Evolutionary conservation across 1,284 basidiomycete genomes (phyloP).

Genomic region (Tremellales sp.): DNA sequence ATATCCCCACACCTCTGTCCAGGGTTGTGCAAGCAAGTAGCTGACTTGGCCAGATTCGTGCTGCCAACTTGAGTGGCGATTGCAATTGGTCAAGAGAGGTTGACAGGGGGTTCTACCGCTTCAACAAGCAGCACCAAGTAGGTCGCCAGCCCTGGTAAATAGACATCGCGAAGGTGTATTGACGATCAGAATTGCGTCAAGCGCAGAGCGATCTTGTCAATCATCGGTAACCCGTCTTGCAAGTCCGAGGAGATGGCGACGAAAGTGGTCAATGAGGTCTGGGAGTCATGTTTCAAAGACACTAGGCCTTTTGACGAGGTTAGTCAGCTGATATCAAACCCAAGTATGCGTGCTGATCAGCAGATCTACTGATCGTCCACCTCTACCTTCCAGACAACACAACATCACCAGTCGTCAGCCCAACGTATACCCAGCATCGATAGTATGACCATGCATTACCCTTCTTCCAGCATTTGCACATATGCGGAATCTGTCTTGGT

Average conservation of each 20-base stretch:
- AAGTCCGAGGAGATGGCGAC: constrained; percentile 71
- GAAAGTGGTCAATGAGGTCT: constrained; percentile 89
- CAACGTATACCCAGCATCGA: background rate
- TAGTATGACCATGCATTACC: background rate
- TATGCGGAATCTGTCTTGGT: no score
- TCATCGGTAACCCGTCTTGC: constrained; percentile 76
- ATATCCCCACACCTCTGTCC: no score
- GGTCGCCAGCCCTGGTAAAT: constrained; percentile 23
- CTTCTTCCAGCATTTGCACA: background rate
- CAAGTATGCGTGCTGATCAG: background rate
- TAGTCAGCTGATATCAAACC: background rate
- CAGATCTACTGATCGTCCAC: background rate
- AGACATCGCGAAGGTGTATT: constrained; percentile 1
- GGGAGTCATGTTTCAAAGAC: constrained; percentile 92
- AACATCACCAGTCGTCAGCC: constrained; percentile 1
- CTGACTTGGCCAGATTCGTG: constrained; percentile 71
- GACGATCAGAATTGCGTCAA: constrained; percentile 74
- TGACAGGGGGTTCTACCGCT: constrained; percentile 64
- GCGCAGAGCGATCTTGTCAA: constrained; percentile 76
- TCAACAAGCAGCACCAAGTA: constrained; percentile 92
- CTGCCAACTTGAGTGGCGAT: constrained; percentile 88
- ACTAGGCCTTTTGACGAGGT: constrained; percentile 97
- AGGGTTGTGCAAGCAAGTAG: no score
- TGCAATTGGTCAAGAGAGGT: constrained; percentile 80
- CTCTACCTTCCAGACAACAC: no score